Percentiles rank a stretch among this genome's conserved stretches.
Conservation (phyloP, 441 rosid genomes). For the Pelargonium citronellum region DNA sequence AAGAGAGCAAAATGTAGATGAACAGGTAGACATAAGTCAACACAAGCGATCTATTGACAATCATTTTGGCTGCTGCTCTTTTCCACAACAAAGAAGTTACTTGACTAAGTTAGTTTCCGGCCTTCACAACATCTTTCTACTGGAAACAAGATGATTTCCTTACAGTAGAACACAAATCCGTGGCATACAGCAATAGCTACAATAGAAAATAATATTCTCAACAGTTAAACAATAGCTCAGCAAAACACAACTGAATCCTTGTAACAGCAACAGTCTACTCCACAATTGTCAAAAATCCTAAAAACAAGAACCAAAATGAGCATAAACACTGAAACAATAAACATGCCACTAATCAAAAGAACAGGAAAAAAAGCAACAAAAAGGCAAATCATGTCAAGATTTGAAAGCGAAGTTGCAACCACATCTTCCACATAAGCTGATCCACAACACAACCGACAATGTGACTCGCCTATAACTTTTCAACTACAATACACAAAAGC, state of each 20-base stretch:
- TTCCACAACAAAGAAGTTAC: conserved; percentile 12
- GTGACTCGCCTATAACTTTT: neutral
- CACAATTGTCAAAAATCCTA: conserved; percentile 8
- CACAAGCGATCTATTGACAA: conserved; percentile 68
- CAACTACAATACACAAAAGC: neutral
- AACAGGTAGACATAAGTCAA: conserved; percentile 83
- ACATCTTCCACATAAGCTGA: neutral
- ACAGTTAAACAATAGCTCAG: conserved; percentile 11
- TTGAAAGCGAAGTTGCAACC: neutral
- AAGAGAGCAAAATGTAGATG: conserved; percentile 81
- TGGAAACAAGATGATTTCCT: conserved; percentile 6
- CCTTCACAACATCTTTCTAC: conserved; percentile 16
- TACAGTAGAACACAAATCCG: neutral
- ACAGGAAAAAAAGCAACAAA: neutral
- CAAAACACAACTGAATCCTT: neutral
- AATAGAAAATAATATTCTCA: conserved; percentile 8
- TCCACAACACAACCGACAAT: neutral
- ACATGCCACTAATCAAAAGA: neutral
- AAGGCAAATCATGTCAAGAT: neutral
- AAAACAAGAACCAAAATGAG: neutral
- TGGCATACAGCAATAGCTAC: conserved; percentile 17
- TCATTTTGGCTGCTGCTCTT: conserved; percentile 30
- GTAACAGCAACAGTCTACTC: neutral
- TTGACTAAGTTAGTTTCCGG: neutral
- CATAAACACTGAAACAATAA: neutral